Base-by-base conservation (phyloP, 306 rosid genomes). In the Urtica urens region DNA sequence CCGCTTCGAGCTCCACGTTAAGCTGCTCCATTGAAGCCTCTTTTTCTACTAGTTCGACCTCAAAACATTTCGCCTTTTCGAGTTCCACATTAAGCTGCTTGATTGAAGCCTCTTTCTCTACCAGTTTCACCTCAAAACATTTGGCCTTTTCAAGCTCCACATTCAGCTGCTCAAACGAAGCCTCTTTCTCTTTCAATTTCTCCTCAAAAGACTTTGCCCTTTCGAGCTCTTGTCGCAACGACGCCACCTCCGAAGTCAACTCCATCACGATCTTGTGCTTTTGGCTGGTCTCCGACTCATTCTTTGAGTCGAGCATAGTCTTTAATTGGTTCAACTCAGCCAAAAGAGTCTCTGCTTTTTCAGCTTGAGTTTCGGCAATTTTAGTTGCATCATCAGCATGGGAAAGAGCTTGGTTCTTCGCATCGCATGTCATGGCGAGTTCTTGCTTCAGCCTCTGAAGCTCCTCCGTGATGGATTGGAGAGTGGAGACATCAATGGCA, bases 341-440 rank as follows among this genome's bases (percentile, higher is more conserved):
- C 0, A 86, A 81, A 46, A 90, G 87, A 75, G 63, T 52, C 57
- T 90, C 95, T 0, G 53, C 87, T 74, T 81, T 90, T 59, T 81
- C 79, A 5, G 64, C 83, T 23, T 81, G 97, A 63, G 81, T 71
- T 71, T 90, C 94, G 0, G 97, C 97, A 21, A 90, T 71, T 65
- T 84, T 84, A 14, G 97, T 81, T 16, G 92, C 94, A 60, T 90
- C 95, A 19, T 84, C 94, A 19, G 97, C 95, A 53, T 90, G 97
- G 61, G 68, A 72, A 55, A 90, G 37, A 2, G 97, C 97, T 77
- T 84, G 94, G 74, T 90, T 84, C 77, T 90, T 90, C 2, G 97
- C 95, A 60, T 84, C 97, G 17, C 76, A 77, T 17, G 90, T 71
- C 95, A 81, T 78, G 46, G 55, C 57, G 29, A 81, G 70, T 69